A percentile compares a stretch with the other conserved stretches of the same genome.
Conservation (phyloP, 306 rosid species). For the Prosopis cineraria region DNA sequence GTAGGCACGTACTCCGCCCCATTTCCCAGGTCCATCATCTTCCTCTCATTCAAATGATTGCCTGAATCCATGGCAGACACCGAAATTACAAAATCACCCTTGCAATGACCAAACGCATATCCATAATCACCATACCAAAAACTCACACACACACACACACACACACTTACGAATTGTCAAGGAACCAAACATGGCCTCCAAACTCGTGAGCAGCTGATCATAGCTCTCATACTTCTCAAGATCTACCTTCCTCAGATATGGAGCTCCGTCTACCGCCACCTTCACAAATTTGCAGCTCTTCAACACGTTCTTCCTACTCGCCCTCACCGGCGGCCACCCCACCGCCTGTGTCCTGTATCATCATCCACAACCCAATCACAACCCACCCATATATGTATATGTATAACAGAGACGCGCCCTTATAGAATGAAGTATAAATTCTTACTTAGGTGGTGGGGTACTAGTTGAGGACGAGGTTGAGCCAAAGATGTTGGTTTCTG, state of each 20-base stretch:
- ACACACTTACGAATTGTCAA: constrained; percentile 58
- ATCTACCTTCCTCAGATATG: constrained; percentile 66
- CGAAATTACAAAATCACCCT: constrained; percentile 26
- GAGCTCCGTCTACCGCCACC: constrained; percentile 80
- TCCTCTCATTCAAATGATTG: constrained; percentile 51
- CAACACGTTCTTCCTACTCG: constrained; percentile 49
- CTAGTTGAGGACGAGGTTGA: constrained; percentile 5
- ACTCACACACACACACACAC: too few species aligned
- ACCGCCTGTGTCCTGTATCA: constrained; percentile 51
- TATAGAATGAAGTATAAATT: not conserved
- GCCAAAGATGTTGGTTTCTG: constrained; percentile 44
- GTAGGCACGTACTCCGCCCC: constrained; percentile 66
- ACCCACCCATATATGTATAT: not conserved
- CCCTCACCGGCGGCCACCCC: constrained; percentile 81
- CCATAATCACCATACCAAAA: too few species aligned
- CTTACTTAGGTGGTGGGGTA: constrained; percentile 52
- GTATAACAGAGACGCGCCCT: not conserved
- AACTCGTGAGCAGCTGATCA: constrained; percentile 46
- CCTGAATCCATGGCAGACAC: constrained; percentile 32
- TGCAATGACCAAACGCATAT: not conserved
- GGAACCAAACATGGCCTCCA: constrained; percentile 56
- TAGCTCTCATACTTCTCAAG: constrained; percentile 57
- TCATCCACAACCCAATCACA: not conserved
- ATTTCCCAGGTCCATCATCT: constrained; percentile 50
- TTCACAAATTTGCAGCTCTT: constrained; percentile 58